A percentile compares a stretch with the other conserved stretches of the same genome.
phyloP scores from a whole-genome alignment of 139 green algal genomes.

The Coelastrella sp. region DNA sequence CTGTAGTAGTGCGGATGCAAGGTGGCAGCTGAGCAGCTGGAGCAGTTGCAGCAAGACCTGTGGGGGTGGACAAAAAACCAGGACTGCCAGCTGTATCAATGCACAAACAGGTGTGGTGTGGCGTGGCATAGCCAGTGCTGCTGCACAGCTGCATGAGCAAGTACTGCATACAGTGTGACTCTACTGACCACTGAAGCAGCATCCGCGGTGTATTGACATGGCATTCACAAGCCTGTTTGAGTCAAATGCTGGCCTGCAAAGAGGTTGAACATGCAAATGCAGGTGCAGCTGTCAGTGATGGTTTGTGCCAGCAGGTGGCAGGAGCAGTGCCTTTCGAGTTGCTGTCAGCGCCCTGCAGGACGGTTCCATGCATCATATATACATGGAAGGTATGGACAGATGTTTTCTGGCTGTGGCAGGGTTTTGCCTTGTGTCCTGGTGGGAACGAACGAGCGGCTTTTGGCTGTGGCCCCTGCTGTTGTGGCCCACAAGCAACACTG shows the following conservation, averaged over 20 bases:
- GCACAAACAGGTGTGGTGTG: background rate
- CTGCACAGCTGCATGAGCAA: no score
- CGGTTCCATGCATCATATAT: slow-evolving; percentile 31
- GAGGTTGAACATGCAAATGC: background rate
- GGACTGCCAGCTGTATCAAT: background rate
- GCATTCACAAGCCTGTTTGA: no score
- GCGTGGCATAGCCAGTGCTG: background rate
- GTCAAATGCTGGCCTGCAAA: background rate
- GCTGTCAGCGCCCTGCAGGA: slow-evolving; percentile 13
- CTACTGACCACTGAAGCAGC: no score
- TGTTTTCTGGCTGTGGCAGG: background rate
- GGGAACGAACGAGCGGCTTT: no score
- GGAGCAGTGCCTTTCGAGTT: slow-evolving; percentile 12
- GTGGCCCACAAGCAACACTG: no score
- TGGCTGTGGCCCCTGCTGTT: no score
- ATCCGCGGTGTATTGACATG: no score
- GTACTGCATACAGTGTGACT: no score
- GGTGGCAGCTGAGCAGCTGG: slow-evolving; percentile 46
- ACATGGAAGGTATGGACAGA: slow-evolving; percentile 45
- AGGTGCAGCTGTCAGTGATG: background rate
- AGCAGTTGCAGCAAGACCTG: slow-evolving; percentile 29
- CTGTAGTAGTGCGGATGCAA: background rate
- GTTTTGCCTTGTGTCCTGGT: no score
- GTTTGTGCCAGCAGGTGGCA: background rate
- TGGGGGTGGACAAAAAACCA: background rate